phyloP scores from a whole-genome alignment of 2,329 filamentous ascomycete species.

The Westerdykella sp. region DNA sequence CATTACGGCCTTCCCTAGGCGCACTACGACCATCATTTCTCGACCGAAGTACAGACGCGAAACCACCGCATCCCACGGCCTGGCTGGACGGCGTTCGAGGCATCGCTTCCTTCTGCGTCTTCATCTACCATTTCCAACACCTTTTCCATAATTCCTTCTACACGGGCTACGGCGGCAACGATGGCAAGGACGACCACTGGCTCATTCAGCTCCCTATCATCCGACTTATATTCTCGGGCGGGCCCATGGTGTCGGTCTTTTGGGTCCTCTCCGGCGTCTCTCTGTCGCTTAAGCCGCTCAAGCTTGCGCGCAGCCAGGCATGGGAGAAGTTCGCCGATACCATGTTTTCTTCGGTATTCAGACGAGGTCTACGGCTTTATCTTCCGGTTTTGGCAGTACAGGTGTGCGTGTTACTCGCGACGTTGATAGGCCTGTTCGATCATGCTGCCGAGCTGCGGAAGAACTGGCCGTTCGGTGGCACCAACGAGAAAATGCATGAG shows the following conservation, averaged over 20 bases:
- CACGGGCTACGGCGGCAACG: constrained; percentile 44
- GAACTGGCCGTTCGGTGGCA: constrained; percentile 16
- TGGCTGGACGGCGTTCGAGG: constrained; percentile 59
- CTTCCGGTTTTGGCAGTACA: constrained; percentile 49
- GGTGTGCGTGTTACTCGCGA: constrained; percentile 29
- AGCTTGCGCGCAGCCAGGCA: constrained; percentile 34
- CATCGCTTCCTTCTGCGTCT: constrained; percentile 58
- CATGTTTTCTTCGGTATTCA: constrained; percentile 42
- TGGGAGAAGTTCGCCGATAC: constrained; percentile 37
- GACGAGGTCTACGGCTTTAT: constrained; percentile 42
- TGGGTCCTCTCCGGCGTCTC: constrained; percentile 46
- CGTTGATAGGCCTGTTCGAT: constrained; percentile 13
- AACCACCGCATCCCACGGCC: constrained; percentile 33
- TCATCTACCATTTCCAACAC: constrained; percentile 51
- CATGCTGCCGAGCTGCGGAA: constrained; percentile 7
- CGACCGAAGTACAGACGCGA: too few relatives aligned
- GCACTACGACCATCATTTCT: too few relatives aligned
- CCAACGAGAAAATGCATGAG: constrained; percentile 11
- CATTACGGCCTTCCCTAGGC: too few relatives aligned
- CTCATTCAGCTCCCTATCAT: constrained; percentile 46
- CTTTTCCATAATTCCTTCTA: constrained; percentile 50
- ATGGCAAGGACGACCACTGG: constrained; percentile 43
- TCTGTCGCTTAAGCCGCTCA: constrained; percentile 40
- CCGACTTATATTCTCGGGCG: constrained; percentile 54
- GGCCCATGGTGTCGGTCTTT: constrained; percentile 49